Percentiles rank a stretch among this genome's conserved stretches.
Conservation (phyloP, 805 yeast genomes). For the Lipomyces japonicus region DNA sequence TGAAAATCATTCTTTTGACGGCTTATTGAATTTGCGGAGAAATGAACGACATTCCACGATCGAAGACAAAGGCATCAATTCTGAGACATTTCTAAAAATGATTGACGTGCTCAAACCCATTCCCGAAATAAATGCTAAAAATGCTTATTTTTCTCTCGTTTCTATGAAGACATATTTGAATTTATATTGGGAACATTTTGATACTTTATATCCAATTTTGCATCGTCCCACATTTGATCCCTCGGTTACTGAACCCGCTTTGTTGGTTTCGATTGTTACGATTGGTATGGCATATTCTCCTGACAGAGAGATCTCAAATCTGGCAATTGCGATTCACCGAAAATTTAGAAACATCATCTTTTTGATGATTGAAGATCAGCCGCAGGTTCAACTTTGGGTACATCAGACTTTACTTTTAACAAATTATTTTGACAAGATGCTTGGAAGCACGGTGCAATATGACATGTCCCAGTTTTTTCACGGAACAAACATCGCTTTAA, state of each 20-base stretch:
- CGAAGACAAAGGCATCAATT: conserved; percentile 8
- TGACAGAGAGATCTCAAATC: conserved; percentile 30
- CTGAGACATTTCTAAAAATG: conserved; percentile 17
- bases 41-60: neutral
- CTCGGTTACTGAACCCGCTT: conserved; percentile 26
- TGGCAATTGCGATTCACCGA: conserved; percentile 32
- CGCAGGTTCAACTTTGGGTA: conserved; percentile 34
- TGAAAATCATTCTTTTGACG: neutral
- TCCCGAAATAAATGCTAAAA: conserved; percentile 20
- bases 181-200: conserved; percentile 41
- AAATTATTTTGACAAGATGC: conserved; percentile 33
- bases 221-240: conserved; percentile 40
- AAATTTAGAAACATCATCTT: conserved; percentile 34
- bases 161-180: conserved; percentile 31
- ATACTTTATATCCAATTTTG: conserved; percentile 41
- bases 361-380: conserved; percentile 33
- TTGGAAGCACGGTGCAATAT: conserved; percentile 34
- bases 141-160: conserved; percentile 24
- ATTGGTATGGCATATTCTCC: conserved; percentile 36
- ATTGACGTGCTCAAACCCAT: conserved; percentile 24
- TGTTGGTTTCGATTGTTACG: conserved; percentile 33
- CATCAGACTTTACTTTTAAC: conserved; percentile 34
- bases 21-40: neutral
- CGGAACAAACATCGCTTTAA: conserved; percentile 34
- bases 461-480: conserved; percentile 38